Conservation (phyloP, 225 moss, liverwort and hornwort species). For the Asterella californica region DNA sequence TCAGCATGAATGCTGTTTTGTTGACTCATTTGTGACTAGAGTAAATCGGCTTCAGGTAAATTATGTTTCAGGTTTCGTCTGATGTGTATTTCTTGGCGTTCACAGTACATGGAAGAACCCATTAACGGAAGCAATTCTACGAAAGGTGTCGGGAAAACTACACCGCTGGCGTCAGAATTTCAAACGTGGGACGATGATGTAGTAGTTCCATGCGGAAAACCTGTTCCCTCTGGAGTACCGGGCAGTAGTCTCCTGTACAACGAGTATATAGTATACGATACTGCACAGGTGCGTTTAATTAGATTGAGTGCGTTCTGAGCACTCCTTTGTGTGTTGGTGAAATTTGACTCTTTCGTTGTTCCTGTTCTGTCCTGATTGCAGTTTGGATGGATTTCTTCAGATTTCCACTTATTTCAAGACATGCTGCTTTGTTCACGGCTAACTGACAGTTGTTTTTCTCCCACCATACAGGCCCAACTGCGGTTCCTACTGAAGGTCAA, state of each 20-base stretch:
- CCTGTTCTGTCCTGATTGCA: not conserved
- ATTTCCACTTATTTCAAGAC: not conserved
- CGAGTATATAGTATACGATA: constrained; percentile 92
- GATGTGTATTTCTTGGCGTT: not conserved
- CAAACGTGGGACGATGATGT: constrained; percentile 71
- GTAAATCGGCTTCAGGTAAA: not conserved
- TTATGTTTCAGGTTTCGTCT: not conserved
- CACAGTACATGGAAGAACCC: constrained; percentile 88
- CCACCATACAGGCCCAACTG: constrained; percentile 58
- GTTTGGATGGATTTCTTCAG: not conserved
- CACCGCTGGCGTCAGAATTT: constrained; percentile 61
- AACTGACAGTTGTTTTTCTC: not conserved
- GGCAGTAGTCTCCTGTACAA: constrained; percentile 78
- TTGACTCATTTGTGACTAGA: not conserved
- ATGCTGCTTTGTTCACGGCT: not conserved
- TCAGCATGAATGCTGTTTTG: not conserved
- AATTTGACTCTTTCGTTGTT: not conserved
- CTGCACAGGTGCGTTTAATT: constrained; percentile 62
- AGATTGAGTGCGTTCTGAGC: not conserved
- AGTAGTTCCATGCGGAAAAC: constrained; percentile 86
- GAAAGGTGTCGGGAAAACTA: constrained; percentile 72
- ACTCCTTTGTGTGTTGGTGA: not conserved
- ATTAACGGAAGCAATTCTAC: constrained; percentile 70
- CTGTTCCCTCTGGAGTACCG: constrained; percentile 54
- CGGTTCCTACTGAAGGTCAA: constrained; percentile 86